Evolutionary conservation across 2,329 filamentous ascomycete species (phyloP), one percentile per base, ranked within the genome.

Genomic region (Penicillium sp.): DNA sequence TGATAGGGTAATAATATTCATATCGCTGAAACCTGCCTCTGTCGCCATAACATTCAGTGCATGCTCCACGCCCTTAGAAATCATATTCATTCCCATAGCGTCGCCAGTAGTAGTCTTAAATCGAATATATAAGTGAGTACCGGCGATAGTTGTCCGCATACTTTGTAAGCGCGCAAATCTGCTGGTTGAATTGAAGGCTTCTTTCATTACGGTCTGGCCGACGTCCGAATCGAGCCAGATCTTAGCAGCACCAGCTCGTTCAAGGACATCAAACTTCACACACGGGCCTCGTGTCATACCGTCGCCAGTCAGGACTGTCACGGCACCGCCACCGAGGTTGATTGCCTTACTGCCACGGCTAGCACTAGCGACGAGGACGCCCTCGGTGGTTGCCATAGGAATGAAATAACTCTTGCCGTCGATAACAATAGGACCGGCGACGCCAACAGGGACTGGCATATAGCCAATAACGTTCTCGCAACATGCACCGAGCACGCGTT

Each of bases 371-470:
- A 35, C 33, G 4, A 35, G 33, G 13, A 35, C 33, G 1, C 33
- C 33, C 1, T 35, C 33, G 2, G 33, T 35, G 0, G 33, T 35
- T 35, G 33, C 33, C 33, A 35, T 35, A 7, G 33, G 33, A 7
- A 35, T 35, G 13, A 35, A 35, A 17, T 35, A 35, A 17, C 33
- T 35, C 13, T 35, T 35, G 33, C 15, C 33, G 15, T 37, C 33
- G 1, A 37, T 1, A 6, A 37, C 33, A 0, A 37, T 1, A 1
- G 33, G 33, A 0, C 33, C 33, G 1, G 33, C 33, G 0, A 37
- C 33, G 1, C 33, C 33, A n/a, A 37, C 33, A 37, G 33, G 33
- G 1, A 37, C 33, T 2, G 33, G 33, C 33, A 37, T 37, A 9
- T 4, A 37, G 1, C 33, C 33, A 37, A 37, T 37, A 0, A 37